phyloP scores from a whole-genome alignment of 305 asterid species.

The Solanum chacoense region DNA sequence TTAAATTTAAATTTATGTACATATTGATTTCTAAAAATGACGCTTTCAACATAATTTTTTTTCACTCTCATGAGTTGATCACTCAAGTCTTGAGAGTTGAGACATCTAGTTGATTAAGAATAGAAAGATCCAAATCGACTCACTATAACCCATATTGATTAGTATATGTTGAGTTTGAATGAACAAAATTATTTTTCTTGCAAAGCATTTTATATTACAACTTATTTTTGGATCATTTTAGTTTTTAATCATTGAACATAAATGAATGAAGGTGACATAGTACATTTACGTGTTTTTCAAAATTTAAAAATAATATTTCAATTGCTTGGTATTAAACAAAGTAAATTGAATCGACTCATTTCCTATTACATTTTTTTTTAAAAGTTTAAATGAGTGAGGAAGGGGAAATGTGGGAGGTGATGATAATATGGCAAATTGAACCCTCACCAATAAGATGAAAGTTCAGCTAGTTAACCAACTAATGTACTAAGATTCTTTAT shows the following conservation, averaged over 20 bases:
- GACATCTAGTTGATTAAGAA: background rate
- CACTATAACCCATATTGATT: background rate
- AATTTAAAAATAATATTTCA: background rate
- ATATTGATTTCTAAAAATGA: too few relatives aligned
- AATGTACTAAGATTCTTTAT: too few relatives aligned
- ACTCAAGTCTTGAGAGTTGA: background rate
- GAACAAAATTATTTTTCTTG: background rate
- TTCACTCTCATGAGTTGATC: background rate
- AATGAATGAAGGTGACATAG: background rate
- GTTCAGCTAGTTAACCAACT: accelerated
- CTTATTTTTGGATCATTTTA: background rate
- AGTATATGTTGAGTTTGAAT: background rate
- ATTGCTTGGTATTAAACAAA: background rate
- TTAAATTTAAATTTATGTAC: too few relatives aligned
- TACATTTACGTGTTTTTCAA: background rate
- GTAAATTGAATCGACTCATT: too few relatives aligned
- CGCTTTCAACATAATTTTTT: background rate
- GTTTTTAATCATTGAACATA: background rate
- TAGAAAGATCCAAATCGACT: background rate
- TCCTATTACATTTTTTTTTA: too few relatives aligned
- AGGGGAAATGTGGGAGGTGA: background rate
- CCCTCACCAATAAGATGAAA: background rate
- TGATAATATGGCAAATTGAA: background rate
- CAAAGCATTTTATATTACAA: background rate
- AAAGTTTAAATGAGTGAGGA: too few relatives aligned